A percentile compares a stretch with the other conserved stretches of the same genome.
These are phyloP conservation scores for Phytophthora citrophthora DNA, from an alignment of 352 stramenopile species.

Conservation along the genomic window DNA sequence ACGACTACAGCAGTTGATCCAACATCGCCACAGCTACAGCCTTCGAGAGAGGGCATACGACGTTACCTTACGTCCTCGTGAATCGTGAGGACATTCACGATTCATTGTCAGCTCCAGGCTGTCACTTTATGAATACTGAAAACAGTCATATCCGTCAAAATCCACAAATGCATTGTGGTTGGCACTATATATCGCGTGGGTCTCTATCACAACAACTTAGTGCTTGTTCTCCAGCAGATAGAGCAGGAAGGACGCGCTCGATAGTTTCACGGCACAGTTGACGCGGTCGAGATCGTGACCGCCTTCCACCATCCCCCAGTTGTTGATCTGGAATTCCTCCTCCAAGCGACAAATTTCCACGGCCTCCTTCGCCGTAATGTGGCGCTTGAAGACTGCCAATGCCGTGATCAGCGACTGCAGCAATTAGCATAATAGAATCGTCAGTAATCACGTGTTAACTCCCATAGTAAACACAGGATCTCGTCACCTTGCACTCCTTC, in stretches of 20 bases:
- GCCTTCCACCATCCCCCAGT: conserved; percentile 89
- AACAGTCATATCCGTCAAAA: conserved; percentile 1
- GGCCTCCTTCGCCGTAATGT: conserved; percentile 86
- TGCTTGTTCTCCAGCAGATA: conserved; percentile 82
- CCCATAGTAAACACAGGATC: not conserved
- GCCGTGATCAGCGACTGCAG: conserved; percentile 82
- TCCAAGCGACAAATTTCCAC: conserved; percentile 86
- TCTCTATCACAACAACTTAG: conserved; percentile 18
- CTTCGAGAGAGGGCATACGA: too few species aligned
- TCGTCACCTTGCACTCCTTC: conserved; percentile 85
- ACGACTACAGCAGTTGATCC: too few species aligned
- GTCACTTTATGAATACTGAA: too few species aligned
- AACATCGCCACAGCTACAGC: too few species aligned
- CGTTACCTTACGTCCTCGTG: too few species aligned
- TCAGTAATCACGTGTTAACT: conserved; percentile 4
- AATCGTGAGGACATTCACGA: too few species aligned
- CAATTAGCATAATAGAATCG: not conserved
- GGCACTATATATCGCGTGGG: conserved; percentile 1
- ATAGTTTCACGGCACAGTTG: conserved; percentile 84
- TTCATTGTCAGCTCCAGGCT: too few species aligned
- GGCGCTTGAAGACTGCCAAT: conserved; percentile 80
- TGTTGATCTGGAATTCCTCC: conserved; percentile 90
- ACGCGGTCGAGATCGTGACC: conserved; percentile 90
- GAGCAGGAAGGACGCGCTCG: conserved; percentile 86
- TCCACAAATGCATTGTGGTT: conserved; percentile 1